A percentile compares a stretch with the other conserved stretches of the same genome.
phyloP scores from a whole-genome alignment of 768 basidiomycete genomes.

The Scleroderma bovista region DNA sequence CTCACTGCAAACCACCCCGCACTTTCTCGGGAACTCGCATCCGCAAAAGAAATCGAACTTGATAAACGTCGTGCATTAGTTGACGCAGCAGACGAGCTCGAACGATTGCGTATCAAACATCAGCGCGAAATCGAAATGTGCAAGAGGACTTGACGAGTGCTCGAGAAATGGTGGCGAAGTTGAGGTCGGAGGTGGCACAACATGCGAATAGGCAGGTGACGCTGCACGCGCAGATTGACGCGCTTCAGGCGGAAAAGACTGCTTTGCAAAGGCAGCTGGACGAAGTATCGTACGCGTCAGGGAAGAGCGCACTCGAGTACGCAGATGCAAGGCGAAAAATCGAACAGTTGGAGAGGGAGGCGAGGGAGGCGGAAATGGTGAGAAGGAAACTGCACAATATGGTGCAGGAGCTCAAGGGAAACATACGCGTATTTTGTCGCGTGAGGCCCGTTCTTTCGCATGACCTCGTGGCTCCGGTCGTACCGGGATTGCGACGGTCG shows the following conservation, averaged over 20 bases:
- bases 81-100: constrained; percentile 61
- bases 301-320: constrained; percentile 50
- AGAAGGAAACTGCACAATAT: constrained; percentile 84
- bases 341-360: constrained; percentile 61
- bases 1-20: constrained; percentile 58
- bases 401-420: constrained; percentile 91
- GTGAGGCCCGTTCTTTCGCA: constrained; percentile 69
- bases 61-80: constrained; percentile 64
- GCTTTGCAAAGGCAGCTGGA: constrained; percentile 61
- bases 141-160: constrained; percentile 64
- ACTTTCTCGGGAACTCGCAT: constrained; percentile 51
- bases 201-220: constrained; percentile 66
- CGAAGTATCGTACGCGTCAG: constrained; percentile 43
- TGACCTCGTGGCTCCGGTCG: constrained; percentile 36
- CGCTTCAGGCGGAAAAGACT: constrained; percentile 49
- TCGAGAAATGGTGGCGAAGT: constrained; percentile 49
- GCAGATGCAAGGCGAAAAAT: constrained; percentile 52
- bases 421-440: constrained; percentile 91
- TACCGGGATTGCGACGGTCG: constrained; percentile 10
- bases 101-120: constrained; percentile 57
- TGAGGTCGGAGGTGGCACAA: constrained; percentile 63
- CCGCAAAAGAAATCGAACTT: constrained; percentile 56
- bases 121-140: constrained; percentile 52
- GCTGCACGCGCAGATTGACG: constrained; percentile 51
- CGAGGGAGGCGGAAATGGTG: constrained; percentile 70